phyloP scores from a whole-genome alignment of 2,329 filamentous ascomycete species.

The Fusarium bulbicola region DNA sequence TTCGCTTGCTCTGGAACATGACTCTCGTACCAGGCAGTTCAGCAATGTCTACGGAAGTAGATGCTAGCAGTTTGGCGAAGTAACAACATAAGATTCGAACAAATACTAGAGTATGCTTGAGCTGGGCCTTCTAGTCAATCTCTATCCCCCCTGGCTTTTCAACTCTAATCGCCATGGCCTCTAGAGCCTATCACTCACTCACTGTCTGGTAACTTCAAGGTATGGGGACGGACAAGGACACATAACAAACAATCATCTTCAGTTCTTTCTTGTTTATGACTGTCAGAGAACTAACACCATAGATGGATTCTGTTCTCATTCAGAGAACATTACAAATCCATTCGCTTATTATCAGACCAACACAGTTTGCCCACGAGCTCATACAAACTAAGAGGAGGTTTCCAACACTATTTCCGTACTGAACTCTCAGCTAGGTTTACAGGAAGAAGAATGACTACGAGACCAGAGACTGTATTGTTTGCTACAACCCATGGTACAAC shows the following conservation, averaged over 20 bases:
- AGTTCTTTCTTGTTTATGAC: neutral
- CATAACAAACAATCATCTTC: neutral
- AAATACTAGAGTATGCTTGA: neutral
- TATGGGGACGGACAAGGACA: neutral
- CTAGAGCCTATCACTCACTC: neutral
- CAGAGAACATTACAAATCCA: neutral
- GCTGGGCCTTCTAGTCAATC: neutral
- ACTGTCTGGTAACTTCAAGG: neutral
- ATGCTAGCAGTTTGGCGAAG: neutral
- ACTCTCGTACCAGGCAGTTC: neutral
- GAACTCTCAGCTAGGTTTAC: neutral
- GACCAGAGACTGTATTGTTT: neutral
- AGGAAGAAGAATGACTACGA: neutral
- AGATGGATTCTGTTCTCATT: neutral
- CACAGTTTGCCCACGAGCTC: neutral
- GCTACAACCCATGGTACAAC: slow-evolving; percentile 13
- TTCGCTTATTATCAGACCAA: neutral
- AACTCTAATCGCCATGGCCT: neutral
- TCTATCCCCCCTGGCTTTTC: neutral
- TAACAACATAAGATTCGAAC: neutral
- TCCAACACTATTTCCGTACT: neutral
- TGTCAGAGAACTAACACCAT: neutral
- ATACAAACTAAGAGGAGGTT: neutral
- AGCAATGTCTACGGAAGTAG: neutral
- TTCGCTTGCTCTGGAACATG: neutral